A percentile compares a stretch with the other conserved stretches of the same genome.
phyloP scores from a whole-genome alignment of 192 early-diverging fungal species.

The Pilobolus umbonatus region DNA sequence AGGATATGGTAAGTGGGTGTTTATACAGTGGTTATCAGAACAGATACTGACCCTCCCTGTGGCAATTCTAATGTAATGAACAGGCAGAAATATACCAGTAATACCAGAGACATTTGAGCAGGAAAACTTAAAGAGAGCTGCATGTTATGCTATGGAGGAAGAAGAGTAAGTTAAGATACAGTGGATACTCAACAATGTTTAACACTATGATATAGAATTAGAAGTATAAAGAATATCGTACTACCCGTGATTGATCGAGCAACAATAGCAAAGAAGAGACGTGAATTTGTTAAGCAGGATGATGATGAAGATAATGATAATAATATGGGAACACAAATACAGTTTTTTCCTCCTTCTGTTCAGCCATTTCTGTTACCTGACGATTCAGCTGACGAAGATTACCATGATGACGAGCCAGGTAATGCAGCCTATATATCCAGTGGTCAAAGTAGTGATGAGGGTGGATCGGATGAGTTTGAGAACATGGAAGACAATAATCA shows the following conservation, averaged over 20 bases:
- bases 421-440: conserved; percentile 31
- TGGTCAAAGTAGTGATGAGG: conserved; percentile 35
- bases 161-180: conserved; percentile 30
- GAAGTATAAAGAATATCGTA: conserved; percentile 1
- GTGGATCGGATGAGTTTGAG: conserved; percentile 36
- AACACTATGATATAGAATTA: background rate
- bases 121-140: conserved; percentile 44
- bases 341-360: conserved; percentile 7
- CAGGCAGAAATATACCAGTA: conserved; percentile 54
- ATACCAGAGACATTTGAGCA: conserved; percentile 38
- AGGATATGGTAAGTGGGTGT: conserved; percentile 35
- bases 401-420: conserved; percentile 25
- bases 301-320: conserved; percentile 28
- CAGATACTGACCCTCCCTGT: background rate
- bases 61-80: background rate
- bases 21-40: background rate
- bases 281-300: conserved; percentile 31
- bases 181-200: background rate
- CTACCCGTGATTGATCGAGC: conserved; percentile 24
- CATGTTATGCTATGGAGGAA: conserved; percentile 38
- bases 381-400: conserved; percentile 39
- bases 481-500: conserved; percentile 9
- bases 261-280: conserved; percentile 19
- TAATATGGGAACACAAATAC: background rate
- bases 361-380: conserved; percentile 25